Conservation (phyloP, 345 rosid genomes). For the Erodium maritimum region DNA sequence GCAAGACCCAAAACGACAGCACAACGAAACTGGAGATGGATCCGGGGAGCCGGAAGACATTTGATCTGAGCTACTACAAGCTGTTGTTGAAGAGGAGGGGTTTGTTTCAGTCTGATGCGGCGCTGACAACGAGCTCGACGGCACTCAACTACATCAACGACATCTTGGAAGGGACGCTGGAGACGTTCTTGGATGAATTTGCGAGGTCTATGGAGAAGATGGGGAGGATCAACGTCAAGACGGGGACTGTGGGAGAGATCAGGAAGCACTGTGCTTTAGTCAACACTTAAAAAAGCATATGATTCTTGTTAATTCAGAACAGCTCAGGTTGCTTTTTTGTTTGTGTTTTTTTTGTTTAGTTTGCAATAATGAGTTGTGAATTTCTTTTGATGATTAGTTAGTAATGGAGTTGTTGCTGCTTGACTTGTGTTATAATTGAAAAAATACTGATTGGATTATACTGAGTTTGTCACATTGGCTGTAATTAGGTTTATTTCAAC, state of each 20-base stretch:
- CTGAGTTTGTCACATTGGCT: no score
- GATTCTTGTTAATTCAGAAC: no score
- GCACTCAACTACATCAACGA: slow-evolving; percentile 34
- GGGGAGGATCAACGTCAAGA: slow-evolving; percentile 54
- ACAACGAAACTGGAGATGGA: slow-evolving; percentile 64
- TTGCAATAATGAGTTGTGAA: no score
- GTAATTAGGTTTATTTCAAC: no score
- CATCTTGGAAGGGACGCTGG: slow-evolving; percentile 34
- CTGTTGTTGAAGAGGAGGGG: slow-evolving; percentile 56
- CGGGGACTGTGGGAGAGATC: slow-evolving; percentile 57
- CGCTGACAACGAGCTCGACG: slow-evolving; percentile 41
- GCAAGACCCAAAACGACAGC: slow-evolving; percentile 43
- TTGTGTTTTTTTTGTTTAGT: no score
- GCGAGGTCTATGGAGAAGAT: slow-evolving; percentile 69
- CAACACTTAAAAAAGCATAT: slow-evolving; percentile 19
- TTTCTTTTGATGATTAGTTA: no score
- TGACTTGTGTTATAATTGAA: no score
- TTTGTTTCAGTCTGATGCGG: slow-evolving; percentile 62
- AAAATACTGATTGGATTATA: no score
- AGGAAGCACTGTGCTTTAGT: slow-evolving; percentile 61
- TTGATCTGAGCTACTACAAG: slow-evolving; percentile 59
- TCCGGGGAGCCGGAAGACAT: slow-evolving; percentile 60
- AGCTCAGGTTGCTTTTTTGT: no score
- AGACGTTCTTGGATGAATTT: slow-evolving; percentile 44
- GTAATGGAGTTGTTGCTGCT: no score